These are phyloP conservation scores for Globisporangium camurandrum DNA, from an alignment of 352 stramenopile species.

Conservation along the genomic window DNA sequence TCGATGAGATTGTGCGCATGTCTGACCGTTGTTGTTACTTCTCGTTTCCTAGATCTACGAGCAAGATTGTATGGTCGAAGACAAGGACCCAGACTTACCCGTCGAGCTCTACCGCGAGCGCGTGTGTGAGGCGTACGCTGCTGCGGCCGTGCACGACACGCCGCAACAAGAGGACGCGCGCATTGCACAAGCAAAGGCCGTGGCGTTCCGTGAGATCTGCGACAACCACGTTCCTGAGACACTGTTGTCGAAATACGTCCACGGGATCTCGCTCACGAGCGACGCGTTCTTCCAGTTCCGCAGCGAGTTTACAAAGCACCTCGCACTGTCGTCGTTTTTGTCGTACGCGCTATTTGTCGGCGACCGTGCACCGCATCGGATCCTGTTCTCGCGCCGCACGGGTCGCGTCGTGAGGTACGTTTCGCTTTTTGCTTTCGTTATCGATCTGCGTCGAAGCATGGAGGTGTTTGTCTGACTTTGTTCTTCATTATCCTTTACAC, in stretches of 20 bases:
- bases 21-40: not conserved
- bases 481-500: not conserved
- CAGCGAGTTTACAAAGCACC: slow-evolving; percentile 81
- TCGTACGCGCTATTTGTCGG: slow-evolving; percentile 83
- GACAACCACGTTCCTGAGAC: slow-evolving; percentile 73
- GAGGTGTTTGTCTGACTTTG: not conserved
- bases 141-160: slow-evolving; percentile 20
- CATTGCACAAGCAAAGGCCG: slow-evolving; percentile 51
- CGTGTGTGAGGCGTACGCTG: slow-evolving; percentile 62
- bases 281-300: slow-evolving; percentile 86
- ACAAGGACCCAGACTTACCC: slow-evolving; percentile 70
- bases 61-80: slow-evolving; percentile 52
- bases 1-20: not conserved
- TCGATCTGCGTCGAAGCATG: not conserved
- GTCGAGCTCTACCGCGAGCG: slow-evolving; percentile 74
- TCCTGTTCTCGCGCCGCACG: slow-evolving; percentile 75
- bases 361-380: slow-evolving; percentile 75
- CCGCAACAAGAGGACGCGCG: slow-evolving; percentile 55
- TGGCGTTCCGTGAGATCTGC: slow-evolving; percentile 78
- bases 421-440: not conserved
- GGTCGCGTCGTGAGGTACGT: slow-evolving; percentile 60
- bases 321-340: slow-evolving; percentile 79
- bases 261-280: slow-evolving; percentile 55
- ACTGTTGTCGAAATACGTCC: slow-evolving; percentile 81
- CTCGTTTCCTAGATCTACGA: slow-evolving; percentile 55